A percentile compares a stretch with the other conserved stretches of the same genome.
Conservation (phyloP, 2,329 filamentous ascomycete species). For the Fusarium sp. region DNA sequence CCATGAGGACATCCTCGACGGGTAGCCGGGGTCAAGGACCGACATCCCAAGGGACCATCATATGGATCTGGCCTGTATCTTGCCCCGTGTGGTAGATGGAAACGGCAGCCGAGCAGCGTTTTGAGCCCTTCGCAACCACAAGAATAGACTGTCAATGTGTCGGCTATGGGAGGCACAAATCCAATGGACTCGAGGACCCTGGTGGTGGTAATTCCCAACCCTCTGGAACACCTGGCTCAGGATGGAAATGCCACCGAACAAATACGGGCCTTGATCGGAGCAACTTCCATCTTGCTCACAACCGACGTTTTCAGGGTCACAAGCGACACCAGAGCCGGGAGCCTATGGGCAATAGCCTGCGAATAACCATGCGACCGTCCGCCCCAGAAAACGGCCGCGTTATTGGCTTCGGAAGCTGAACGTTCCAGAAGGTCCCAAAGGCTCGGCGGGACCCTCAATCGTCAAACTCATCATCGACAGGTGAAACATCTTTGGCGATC, state of each 20-base stretch:
- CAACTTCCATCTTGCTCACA: conserved; percentile 21
- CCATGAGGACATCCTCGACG: conserved; percentile 20
- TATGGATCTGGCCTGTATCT: conserved; percentile 19
- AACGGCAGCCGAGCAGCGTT: conserved; percentile 31
- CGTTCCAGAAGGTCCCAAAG: conserved; percentile 42
- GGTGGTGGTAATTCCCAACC: conserved; percentile 33
- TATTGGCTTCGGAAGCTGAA: conserved; percentile 30
- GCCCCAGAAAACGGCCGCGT: conserved; percentile 29
- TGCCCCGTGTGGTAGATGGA: conserved; percentile 7
- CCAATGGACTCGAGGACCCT: conserved; percentile 13
- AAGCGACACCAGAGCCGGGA: conserved; percentile 1
- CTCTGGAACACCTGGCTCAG: conserved; percentile 34
- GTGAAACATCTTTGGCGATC: conserved; percentile 39
- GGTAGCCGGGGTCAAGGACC: conserved; percentile 29
- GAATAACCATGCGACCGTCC: conserved; percentile 17
- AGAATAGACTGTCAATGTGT: conserved; percentile 17
- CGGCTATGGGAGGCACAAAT: conserved; percentile 8
- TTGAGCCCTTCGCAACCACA: conserved; percentile 31
- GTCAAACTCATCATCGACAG: conserved; percentile 26
- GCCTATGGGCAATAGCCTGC: background rate
- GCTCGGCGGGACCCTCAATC: conserved; percentile 19
- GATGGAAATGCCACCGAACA: conserved; percentile 35
- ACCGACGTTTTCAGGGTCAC: background rate
- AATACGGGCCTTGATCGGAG: conserved; percentile 28
- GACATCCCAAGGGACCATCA: background rate